Percentiles rank a stretch among this genome's conserved stretches.
These are phyloP conservation scores for Naganishia cerealis DNA, from an alignment of 1,284 basidiomycete genomes.

Conservation along the genomic window DNA sequence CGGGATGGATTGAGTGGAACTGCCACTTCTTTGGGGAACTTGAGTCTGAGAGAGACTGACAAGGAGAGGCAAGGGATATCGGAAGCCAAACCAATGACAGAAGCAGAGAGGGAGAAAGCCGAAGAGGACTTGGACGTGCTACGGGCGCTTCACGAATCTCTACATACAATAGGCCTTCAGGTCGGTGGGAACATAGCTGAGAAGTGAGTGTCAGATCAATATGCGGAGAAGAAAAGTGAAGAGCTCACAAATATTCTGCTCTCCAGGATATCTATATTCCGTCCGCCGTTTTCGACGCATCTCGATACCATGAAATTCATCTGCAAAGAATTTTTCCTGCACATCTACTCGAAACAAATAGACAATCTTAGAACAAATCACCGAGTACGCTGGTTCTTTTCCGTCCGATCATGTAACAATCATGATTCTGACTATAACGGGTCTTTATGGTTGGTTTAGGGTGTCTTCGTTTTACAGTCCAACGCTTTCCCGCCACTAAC, in stretches of 20 bases:
- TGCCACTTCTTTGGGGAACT: conserved; percentile 39
- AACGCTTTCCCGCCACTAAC: conserved; percentile 81
- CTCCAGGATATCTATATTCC: conserved; percentile 2
- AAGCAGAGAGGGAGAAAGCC: conserved; percentile 34
- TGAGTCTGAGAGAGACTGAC: conserved; percentile 36
- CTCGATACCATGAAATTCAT: conserved; percentile 91
- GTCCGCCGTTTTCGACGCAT: conserved; percentile 68
- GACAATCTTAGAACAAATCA: conserved; percentile 94
- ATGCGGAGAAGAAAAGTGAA: background rate
- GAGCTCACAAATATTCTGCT: background rate
- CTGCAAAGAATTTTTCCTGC: conserved; percentile 77
- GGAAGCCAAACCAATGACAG: conserved; percentile 54
- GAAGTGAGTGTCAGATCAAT: conserved; percentile 60
- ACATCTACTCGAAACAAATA: conserved; percentile 70
- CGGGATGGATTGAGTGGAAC: conserved; percentile 36
- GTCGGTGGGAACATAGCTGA: conserved; percentile 83
- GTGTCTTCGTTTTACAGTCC: conserved; percentile 90
- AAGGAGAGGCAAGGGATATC: conserved; percentile 47
- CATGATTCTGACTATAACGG: conserved; percentile 44
- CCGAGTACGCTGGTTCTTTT: conserved; percentile 60
- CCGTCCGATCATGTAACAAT: conserved; percentile 27
- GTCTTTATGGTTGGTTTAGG: conserved; percentile 57
- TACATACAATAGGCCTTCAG: conserved; percentile 81
- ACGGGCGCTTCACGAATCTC: conserved; percentile 60
- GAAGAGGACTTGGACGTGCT: conserved; percentile 38